Conservation (phyloP, 768 basidiomycete species). For the Boletus rubroflammeus region DNA sequence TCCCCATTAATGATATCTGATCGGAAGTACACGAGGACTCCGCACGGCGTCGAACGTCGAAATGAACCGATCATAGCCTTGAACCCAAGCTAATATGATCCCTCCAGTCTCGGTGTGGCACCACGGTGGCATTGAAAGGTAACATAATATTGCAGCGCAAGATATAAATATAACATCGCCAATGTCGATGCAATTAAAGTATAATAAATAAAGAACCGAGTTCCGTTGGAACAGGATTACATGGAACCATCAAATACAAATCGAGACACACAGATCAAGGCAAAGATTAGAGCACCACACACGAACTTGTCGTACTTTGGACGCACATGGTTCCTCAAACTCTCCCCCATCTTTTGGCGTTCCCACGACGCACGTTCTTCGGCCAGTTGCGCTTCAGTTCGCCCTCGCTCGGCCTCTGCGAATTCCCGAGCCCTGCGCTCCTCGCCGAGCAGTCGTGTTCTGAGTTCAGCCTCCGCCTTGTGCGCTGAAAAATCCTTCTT, state of each 20-base stretch:
- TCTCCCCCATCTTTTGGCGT: not conserved
- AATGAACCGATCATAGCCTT: not conserved
- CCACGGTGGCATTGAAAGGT: not conserved
- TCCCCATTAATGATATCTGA: not conserved
- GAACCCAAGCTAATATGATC: not conserved
- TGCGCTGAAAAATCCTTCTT: conserved; percentile 9
- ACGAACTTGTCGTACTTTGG: conserved; percentile 11
- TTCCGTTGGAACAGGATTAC: not conserved
- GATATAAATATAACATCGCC: not conserved
- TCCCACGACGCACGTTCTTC: conserved; percentile 13
- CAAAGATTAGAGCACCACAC: conserved; percentile 14
- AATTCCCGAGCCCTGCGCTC: conserved; percentile 17
- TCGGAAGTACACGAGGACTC: conserved; percentile 10
- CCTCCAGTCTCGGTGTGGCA: not conserved
- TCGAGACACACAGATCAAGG: conserved; percentile 13
- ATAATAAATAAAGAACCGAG: not conserved
- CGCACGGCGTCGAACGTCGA: not conserved
- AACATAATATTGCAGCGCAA: not conserved
- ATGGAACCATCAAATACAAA: conserved; percentile 5
- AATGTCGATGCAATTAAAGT: conserved; percentile 1
- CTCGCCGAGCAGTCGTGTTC: conserved; percentile 17
- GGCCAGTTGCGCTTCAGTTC: conserved; percentile 14
- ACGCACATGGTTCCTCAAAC: not conserved
- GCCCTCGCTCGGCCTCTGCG: conserved; percentile 14
- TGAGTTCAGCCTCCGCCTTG: conserved; percentile 9